Conservation (phyloP, 1,284 basidiomycete genomes). For the Irpex sp. region DNA sequence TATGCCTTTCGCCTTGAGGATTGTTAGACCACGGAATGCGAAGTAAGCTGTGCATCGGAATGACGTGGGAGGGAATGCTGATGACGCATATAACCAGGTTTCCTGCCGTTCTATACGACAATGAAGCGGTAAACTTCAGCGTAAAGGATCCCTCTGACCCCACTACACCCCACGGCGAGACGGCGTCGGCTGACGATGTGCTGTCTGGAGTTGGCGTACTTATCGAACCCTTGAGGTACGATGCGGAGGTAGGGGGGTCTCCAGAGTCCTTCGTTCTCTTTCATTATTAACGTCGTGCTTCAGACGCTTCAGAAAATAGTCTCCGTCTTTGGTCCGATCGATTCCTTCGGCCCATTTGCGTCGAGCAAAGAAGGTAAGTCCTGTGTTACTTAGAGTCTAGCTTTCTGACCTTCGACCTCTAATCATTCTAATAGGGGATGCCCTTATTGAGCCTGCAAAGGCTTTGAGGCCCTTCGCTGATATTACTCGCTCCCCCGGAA, state of each 20-base stretch:
- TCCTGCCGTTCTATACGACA: conserved; percentile 52
- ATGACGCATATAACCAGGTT: conserved; percentile 36
- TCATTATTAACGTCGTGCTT: neutral
- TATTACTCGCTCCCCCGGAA: conserved; percentile 44
- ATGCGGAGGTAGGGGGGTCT: conserved; percentile 45
- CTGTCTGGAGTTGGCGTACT: conserved; percentile 37
- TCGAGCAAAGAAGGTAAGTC: conserved; percentile 9
- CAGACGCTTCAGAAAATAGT: conserved; percentile 48
- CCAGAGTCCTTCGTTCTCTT: neutral
- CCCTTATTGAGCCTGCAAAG: neutral
- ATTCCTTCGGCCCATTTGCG: conserved; percentile 35
- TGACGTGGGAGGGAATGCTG: neutral
- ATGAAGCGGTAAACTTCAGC: conserved; percentile 37
- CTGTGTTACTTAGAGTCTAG: neutral
- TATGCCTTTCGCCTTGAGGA: conserved; percentile 45
- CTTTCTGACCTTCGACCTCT: neutral
- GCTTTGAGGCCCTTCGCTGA: conserved; percentile 42
- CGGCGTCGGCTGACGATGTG: conserved; percentile 18
- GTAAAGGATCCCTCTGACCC: neutral
- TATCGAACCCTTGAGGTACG: conserved; percentile 52
- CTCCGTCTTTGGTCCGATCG: conserved; percentile 53
- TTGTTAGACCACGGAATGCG: conserved; percentile 38
- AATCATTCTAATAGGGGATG: neutral
- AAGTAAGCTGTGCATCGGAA: conserved; percentile 32
- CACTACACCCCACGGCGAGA: neutral